Percentiles rank a stretch among this genome's conserved stretches.
These are phyloP conservation scores for Skeletonema costatum DNA, from an alignment of 108 stramenopile species.

Conservation along the genomic window DNA sequence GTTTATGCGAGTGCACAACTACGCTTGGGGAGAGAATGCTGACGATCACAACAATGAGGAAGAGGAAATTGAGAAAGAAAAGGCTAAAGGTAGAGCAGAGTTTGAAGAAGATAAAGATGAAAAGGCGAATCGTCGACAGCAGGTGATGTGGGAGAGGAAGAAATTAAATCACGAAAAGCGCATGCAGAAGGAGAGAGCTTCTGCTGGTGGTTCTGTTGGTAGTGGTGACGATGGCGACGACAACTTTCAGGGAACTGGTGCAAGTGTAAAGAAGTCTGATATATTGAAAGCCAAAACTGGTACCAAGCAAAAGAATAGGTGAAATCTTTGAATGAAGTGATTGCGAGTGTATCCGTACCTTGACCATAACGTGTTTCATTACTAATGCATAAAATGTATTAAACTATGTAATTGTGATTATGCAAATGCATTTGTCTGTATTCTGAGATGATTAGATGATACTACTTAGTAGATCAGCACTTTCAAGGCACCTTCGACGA, in stretches of 20 bases:
- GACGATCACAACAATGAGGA: slow-evolving; percentile 1
- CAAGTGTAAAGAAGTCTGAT: not conserved
- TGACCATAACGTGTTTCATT: not conserved
- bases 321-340: not conserved
- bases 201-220: not conserved
- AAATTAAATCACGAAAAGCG: slow-evolving; percentile 27
- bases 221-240: not conserved
- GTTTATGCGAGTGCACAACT: slow-evolving; percentile 41
- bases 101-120: slow-evolving; percentile 5
- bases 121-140: slow-evolving; percentile 12
- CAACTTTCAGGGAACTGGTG: not conserved
- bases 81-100: slow-evolving; percentile 9
- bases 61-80: slow-evolving; percentile 25
- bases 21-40: slow-evolving; percentile 38
- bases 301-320: not conserved
- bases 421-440: too few relatives aligned
- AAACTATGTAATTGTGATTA: too few relatives aligned
- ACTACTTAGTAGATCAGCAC: too few relatives aligned
- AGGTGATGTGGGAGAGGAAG: slow-evolving; percentile 36
- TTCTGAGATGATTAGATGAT: too few relatives aligned
- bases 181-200: slow-evolving; percentile 17
- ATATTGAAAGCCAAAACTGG: not conserved
- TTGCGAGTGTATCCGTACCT: not conserved
- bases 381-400: not conserved
- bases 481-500: too few relatives aligned